phyloP scores from a whole-genome alignment of 768 basidiomycete species.

The Mycena capillaripes region DNA sequence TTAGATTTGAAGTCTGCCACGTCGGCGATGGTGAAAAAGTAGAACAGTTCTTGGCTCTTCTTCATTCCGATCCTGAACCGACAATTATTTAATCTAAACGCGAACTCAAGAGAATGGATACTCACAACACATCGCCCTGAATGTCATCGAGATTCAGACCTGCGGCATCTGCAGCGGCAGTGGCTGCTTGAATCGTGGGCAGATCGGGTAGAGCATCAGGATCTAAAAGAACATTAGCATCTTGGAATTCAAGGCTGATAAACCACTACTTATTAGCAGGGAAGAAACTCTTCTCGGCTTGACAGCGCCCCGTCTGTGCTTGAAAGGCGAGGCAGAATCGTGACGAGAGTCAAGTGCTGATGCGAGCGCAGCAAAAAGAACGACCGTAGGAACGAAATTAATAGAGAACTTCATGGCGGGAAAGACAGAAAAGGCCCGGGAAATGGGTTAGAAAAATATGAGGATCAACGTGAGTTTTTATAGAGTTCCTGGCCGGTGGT shows the following conservation, averaged over 20 bases:
- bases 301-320: neutral
- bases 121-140: conserved; percentile 63
- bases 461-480: too few relatives aligned
- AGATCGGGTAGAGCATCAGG: neutral
- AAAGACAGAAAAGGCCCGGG: too few relatives aligned
- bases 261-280: neutral
- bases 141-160: conserved; percentile 54
- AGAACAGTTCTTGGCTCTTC: conserved; percentile 65
- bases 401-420: too few relatives aligned
- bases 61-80: conserved; percentile 62
- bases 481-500: too few relatives aligned
- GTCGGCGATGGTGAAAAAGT: conserved; percentile 66
- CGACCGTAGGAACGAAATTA: too few relatives aligned
- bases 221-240: neutral
- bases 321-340: too few relatives aligned
- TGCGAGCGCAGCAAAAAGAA: too few relatives aligned
- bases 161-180: neutral
- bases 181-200: neutral
- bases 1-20: conserved; percentile 57
- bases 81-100: neutral
- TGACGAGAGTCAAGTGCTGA: too few relatives aligned
- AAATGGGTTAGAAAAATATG: too few relatives aligned
- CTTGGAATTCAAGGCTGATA: neutral
- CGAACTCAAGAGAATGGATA: neutral
- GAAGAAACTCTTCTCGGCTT: neutral